Base-by-base conservation (phyloP, 257 asterid genomes). In the Nicotiana tabacum region DNA sequence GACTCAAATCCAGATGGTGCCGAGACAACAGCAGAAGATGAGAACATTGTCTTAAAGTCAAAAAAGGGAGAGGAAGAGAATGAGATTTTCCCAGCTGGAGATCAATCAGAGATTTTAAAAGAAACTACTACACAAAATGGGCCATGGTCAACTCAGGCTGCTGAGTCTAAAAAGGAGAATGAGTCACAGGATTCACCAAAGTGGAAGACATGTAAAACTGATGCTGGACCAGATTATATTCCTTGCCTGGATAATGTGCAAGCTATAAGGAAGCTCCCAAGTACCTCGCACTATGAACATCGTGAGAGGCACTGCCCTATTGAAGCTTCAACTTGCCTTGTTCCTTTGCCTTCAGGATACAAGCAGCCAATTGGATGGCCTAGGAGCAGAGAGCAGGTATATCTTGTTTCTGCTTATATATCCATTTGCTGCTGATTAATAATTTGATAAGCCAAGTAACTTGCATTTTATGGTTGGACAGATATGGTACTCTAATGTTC, bases 401-500 rank as follows among this genome's bases (percentile, higher is more conserved):
- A 62, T 43, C 62, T 74, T 29, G 33, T 60, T 66, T 29, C 57
- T 11, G n/a, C 18, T 12, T 39, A 30, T 74, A 2, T 48, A 43
- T 9, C 17, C 30, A 51, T 33, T 74, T 77, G 57, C 64, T 80
- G 10, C 35, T 66, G 29, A 60, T 76, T 65, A 57, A 66, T 39
- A 43, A 69, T 62, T 30, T 29, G 17, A 8, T 46, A 57, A 39
- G 27, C 46, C 65, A 8, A 16, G 3, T 18, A 46, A 18, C 64
- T 65, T 78, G 6, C 62, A 39, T 32, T 21, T 35, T 66, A 7
- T 81, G 74, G 80, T 51, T 27, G 62, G 51, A 65, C 86, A 83
- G 86, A 83, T 83, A 79, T 83, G 86, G 86, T 83, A 83, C 83
- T 12, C 82, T 39, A 83, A 83, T 83, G 83, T 83, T 78, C 86